Percentiles rank a stretch among this genome's conserved stretches.
phyloP scores from a whole-genome alignment of 441 rosid genomes.

The Corymbia citriodora region DNA sequence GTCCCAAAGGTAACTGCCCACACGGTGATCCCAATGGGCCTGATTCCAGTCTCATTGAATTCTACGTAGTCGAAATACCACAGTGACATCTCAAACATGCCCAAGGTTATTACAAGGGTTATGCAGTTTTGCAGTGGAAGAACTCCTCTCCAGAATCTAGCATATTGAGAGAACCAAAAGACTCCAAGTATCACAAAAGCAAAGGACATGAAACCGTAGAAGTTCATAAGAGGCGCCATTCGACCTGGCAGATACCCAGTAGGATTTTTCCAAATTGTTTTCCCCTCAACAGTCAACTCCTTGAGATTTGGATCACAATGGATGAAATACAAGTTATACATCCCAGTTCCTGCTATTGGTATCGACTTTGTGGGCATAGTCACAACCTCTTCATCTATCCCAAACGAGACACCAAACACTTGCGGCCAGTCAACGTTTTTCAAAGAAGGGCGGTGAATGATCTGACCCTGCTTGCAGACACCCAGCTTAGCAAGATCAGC shows the following conservation, averaged over 20 bases:
- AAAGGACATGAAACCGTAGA: slow-evolving; percentile 82
- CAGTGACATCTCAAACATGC: slow-evolving; percentile 91
- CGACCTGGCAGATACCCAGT: slow-evolving; percentile 86
- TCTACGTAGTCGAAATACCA: slow-evolving; percentile 95
- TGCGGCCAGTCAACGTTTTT: slow-evolving; percentile 73
- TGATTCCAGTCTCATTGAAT: slow-evolving; percentile 77
- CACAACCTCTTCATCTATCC: slow-evolving; percentile 34
- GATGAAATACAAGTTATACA: slow-evolving; percentile 93
- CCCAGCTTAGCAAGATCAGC: slow-evolving; percentile 89
- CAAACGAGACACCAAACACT: slow-evolving; percentile 55
- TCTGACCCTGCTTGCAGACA: slow-evolving; percentile 67
- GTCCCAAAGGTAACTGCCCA: slow-evolving; percentile 93
- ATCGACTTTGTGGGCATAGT: slow-evolving; percentile 46
- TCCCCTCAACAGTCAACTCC: slow-evolving; percentile 68
- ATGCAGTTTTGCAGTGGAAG: slow-evolving; percentile 86
- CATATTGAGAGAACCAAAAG: slow-evolving; percentile 93
- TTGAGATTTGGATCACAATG: slow-evolving; percentile 76
- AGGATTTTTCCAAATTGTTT: slow-evolving; percentile 94
- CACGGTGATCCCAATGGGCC: slow-evolving; percentile 77
- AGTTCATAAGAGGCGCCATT: slow-evolving; percentile 95
- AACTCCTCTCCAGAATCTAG: slow-evolving; percentile 84
- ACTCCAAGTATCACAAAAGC: slow-evolving; percentile 86
- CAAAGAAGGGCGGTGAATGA: slow-evolving; percentile 72
- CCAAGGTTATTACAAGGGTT: slow-evolving; percentile 73
- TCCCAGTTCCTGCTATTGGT: slow-evolving; percentile 77